A percentile compares a stretch with the other conserved stretches of the same genome.
phyloP scores from a whole-genome alignment of 768 basidiomycete genomes.

The Leccinum boreale region DNA sequence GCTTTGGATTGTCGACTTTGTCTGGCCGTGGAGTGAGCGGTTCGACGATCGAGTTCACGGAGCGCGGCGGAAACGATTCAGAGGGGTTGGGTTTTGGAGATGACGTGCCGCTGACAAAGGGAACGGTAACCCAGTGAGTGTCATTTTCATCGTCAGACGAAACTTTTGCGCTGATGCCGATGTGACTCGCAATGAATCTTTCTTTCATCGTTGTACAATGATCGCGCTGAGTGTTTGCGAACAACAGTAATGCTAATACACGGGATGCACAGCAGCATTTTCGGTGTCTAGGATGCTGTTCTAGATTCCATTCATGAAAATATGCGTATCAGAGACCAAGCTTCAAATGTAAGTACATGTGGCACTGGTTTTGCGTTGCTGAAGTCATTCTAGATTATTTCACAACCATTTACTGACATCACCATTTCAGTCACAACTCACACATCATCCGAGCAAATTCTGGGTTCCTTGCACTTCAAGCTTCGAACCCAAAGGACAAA shows the following conservation, averaged over 20 bases:
- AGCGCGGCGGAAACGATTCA: no score
- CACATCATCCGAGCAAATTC: no score
- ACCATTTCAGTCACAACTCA: no score
- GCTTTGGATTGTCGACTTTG: background rate
- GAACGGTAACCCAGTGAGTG: background rate
- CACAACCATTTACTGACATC: no score
- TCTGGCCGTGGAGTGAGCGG: background rate
- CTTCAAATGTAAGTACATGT: no score
- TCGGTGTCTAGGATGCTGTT: background rate
- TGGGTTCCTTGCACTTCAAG: no score
- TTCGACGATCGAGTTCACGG: background rate
- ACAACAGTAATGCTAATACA: background rate
- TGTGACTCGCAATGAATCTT: background rate
- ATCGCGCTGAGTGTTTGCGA: background rate
- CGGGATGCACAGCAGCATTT: background rate
- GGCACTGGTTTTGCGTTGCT: no score
- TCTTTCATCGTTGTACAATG: background rate
- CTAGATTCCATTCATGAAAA: background rate
- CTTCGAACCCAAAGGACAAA: no score
- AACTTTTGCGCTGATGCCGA: background rate
- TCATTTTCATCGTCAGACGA: background rate
- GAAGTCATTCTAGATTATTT: background rate
- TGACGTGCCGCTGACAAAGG: background rate
- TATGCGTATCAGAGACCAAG: background rate
- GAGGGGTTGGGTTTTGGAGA: background rate